Conservation (phyloP, 83 land plant species). For the Picea engelmannii region DNA sequence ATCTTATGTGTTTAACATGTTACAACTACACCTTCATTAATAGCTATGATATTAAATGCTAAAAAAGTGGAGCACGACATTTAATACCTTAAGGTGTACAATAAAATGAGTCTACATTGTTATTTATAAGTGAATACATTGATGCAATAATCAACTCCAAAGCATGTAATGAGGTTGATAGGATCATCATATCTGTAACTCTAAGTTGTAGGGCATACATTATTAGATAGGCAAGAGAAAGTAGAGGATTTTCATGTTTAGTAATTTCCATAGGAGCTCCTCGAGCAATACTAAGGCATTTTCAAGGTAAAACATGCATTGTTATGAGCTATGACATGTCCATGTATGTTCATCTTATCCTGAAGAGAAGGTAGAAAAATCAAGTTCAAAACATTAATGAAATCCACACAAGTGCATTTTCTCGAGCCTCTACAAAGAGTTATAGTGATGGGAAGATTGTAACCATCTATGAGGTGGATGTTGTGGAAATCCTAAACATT, state of each 20-base stretch:
- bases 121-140: background rate
- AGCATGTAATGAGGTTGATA: conserved; percentile 60
- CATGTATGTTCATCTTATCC: conserved; percentile 1
- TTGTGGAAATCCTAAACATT: conserved; percentile 34
- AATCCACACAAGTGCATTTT: conserved; percentile 12
- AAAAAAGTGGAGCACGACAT: too few species aligned
- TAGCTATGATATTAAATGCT: too few species aligned
- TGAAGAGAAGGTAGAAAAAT: conserved; percentile 20
- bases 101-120: too few species aligned
- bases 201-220: conserved; percentile 74
- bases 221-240: conserved; percentile 67
- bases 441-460: conserved; percentile 32
- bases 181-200: conserved; percentile 77
- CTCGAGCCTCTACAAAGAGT: conserved; percentile 24
- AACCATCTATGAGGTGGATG: conserved; percentile 50
- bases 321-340: conserved; percentile 48
- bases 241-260: conserved; percentile 61
- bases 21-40: too few species aligned
- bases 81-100: too few species aligned
- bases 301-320: conserved; percentile 59
- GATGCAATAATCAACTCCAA: background rate
- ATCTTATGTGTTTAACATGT: too few species aligned
- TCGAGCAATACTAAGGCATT: conserved; percentile 70
- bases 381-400: conserved; percentile 24
- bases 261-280: conserved; percentile 54